Percentiles rank a stretch among this genome's conserved stretches.
These are phyloP conservation scores for Climacium dendroides DNA, from an alignment of 225 moss, liverwort and hornwort species.

Conservation along the genomic window DNA sequence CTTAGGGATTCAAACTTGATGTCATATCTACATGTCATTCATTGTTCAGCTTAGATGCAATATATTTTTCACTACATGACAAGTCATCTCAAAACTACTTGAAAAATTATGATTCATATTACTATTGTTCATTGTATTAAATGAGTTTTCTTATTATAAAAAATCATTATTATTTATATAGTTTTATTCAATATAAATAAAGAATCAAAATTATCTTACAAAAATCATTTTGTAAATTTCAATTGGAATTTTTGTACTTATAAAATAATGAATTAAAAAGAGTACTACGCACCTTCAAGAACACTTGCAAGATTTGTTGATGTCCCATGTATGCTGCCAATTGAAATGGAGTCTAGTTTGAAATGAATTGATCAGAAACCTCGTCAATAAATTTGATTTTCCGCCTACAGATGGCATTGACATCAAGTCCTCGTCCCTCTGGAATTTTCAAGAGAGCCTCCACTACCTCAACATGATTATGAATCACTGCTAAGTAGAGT, in stretches of 20 bases:
- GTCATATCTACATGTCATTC: neutral
- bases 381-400: too few species aligned
- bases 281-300: neutral
- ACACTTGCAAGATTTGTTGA: neutral
- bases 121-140: neutral
- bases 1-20: neutral
- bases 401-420: neutral
- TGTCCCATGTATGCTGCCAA: neutral
- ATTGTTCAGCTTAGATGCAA: neutral
- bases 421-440: too few species aligned
- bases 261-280: neutral
- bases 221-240: neutral
- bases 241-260: too few species aligned
- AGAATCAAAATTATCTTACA: rapidly evolving
- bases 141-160: rapidly evolving
- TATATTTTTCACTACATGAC: neutral
- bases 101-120: neutral
- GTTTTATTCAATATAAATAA: neutral
- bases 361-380: too few species aligned
- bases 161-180: neutral
- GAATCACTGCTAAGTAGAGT: neutral
- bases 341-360: rapidly evolving
- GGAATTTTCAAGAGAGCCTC: neutral
- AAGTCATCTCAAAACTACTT: neutral
- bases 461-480: neutral